A percentile compares a stretch with the other conserved stretches of the same genome.
These are phyloP conservation scores for Lyophyllum atratum DNA, from an alignment of 768 basidiomycete genomes.

Conservation along the genomic window DNA sequence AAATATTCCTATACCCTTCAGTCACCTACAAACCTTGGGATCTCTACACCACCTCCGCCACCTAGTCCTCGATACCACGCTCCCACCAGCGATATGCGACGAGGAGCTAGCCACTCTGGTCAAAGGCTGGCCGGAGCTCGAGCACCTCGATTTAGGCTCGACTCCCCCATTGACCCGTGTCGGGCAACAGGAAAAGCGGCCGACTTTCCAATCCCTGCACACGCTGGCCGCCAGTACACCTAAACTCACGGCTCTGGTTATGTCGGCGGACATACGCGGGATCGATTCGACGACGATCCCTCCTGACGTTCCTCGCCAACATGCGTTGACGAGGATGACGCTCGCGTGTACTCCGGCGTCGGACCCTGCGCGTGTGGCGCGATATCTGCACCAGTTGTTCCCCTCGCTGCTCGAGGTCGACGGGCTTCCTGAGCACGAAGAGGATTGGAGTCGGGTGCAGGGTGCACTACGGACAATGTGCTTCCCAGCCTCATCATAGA, in stretches of 20 bases:
- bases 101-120: slow-evolving; percentile 36
- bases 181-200: slow-evolving; percentile 10
- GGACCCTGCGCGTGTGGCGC: slow-evolving; percentile 27
- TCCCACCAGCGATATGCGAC: slow-evolving; percentile 41
- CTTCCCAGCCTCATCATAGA: neutral
- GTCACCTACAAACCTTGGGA: slow-evolving; percentile 35
- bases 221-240: slow-evolving; percentile 26
- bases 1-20: slow-evolving; percentile 26
- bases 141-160: slow-evolving; percentile 42
- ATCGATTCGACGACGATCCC: neutral
- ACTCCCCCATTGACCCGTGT: slow-evolving; percentile 18
- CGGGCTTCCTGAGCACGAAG: slow-evolving; percentile 33
- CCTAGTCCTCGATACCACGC: slow-evolving; percentile 40
- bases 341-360: slow-evolving; percentile 33
- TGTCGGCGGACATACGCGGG: slow-evolving; percentile 28
- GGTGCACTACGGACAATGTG: slow-evolving; percentile 3
- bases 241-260: slow-evolving; percentile 29
- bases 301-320: slow-evolving; percentile 15
- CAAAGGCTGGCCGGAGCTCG: slow-evolving; percentile 47
- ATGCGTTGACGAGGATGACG: slow-evolving; percentile 33
- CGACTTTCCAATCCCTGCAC: slow-evolving; percentile 30
- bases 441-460: slow-evolving; percentile 26
- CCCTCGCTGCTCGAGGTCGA: slow-evolving; percentile 38
- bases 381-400: slow-evolving; percentile 36
- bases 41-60: slow-evolving; percentile 32